Percentiles rank a stretch among this genome's conserved stretches.
Evolutionary conservation across 2,329 filamentous ascomycete species (phyloP).

Genomic region (Hymenotorrendiella dingleyae): DNA sequence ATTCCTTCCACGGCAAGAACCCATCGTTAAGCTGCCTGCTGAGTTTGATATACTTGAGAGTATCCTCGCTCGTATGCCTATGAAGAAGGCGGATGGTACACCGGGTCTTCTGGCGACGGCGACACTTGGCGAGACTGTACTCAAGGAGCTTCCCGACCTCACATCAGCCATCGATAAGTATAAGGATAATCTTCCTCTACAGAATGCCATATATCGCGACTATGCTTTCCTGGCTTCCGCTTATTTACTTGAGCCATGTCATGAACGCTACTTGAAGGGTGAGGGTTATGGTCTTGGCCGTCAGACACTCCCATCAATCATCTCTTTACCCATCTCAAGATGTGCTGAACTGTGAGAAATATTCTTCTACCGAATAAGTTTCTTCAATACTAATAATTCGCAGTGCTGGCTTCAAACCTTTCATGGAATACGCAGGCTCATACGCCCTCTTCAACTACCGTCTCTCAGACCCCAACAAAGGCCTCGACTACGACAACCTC

Average conservation of each 20-base stretch:
- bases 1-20: slow-evolving; percentile 65
- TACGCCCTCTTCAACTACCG: slow-evolving; percentile 66
- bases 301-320: slow-evolving; percentile 63
- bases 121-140: slow-evolving; percentile 68
- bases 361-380: neutral
- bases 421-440: slow-evolving; percentile 77
- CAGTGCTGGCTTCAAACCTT: slow-evolving; percentile 73
- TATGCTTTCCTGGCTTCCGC: slow-evolving; percentile 88
- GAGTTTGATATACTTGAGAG: slow-evolving; percentile 70
- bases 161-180: slow-evolving; percentile 67
- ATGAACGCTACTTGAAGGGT: slow-evolving; percentile 64
- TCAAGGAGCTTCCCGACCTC: slow-evolving; percentile 70
- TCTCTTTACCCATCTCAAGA: slow-evolving; percentile 75
- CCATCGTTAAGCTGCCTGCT: slow-evolving; percentile 57
- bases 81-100: slow-evolving; percentile 65
- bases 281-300: slow-evolving; percentile 74
- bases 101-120: slow-evolving; percentile 73
- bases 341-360: slow-evolving; percentile 84
- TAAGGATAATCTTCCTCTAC: slow-evolving; percentile 64
- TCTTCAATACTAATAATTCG: neutral
- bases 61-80: slow-evolving; percentile 71
- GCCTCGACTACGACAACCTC: slow-evolving; percentile 61
- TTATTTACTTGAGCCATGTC: slow-evolving; percentile 88
- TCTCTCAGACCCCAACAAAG: slow-evolving; percentile 48
- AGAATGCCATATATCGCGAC: slow-evolving; percentile 85